These are phyloP conservation scores for Jaapia argillacea DNA, from an alignment of 768 basidiomycete genomes.

Conservation along the genomic window DNA sequence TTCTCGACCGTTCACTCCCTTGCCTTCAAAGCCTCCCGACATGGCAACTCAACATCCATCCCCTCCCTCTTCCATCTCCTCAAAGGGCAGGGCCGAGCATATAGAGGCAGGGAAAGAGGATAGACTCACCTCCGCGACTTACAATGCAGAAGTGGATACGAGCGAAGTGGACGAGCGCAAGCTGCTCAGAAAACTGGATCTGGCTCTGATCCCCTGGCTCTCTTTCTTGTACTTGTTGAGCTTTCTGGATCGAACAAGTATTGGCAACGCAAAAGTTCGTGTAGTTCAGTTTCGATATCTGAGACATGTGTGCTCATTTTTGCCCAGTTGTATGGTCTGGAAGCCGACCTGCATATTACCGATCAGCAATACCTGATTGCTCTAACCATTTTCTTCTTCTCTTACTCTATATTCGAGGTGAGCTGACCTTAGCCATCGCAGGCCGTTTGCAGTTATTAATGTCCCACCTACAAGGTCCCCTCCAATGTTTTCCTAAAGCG, in stretches of 20 bases:
- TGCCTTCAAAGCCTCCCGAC: not conserved
- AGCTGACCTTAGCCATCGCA: slow-evolving; percentile 7
- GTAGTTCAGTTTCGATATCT: slow-evolving; percentile 7
- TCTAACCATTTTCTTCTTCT: slow-evolving; percentile 44
- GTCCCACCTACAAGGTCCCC: slow-evolving; percentile 35
- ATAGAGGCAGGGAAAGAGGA: too few species aligned
- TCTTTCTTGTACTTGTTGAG: slow-evolving; percentile 69
- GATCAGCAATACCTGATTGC: slow-evolving; percentile 58
- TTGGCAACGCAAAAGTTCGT: slow-evolving; percentile 36
- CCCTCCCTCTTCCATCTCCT: not conserved
- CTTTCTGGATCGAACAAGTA: slow-evolving; percentile 53
- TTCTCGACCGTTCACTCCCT: not conserved
- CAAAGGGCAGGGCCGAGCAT: too few species aligned
- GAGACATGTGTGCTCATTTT: slow-evolving; percentile 3
- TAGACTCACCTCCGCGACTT: too few species aligned
- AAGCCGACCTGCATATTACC: slow-evolving; percentile 44
- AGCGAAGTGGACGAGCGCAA: slow-evolving; percentile 59
- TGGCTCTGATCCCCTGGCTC: slow-evolving; percentile 59
- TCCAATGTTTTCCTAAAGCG: slow-evolving; percentile 67
- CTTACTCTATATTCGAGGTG: slow-evolving; percentile 66
- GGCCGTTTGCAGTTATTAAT: not conserved
- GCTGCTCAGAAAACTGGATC: slow-evolving; percentile 60
- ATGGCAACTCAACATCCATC: not conserved
- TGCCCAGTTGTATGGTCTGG: slow-evolving; percentile 52
- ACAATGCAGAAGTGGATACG: slow-evolving; percentile 41